phyloP scores from a whole-genome alignment of 1,139 yeast genomes.

The Candida anutae region DNA sequence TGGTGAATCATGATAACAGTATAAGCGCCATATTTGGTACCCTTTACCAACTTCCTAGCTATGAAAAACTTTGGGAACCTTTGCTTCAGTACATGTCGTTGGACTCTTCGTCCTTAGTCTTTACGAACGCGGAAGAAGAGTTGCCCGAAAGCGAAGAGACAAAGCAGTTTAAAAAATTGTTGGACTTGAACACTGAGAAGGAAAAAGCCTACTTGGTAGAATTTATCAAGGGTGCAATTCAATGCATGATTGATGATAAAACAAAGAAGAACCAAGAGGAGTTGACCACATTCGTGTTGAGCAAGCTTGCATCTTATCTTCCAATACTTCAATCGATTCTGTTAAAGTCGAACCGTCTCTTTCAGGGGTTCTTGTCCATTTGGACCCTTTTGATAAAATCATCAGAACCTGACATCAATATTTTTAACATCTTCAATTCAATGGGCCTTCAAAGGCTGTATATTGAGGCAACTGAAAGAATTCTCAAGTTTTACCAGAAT shows the following conservation, averaged over 20 bases:
- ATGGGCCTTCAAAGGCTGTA: slow-evolving; percentile 19
- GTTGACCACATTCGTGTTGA: slow-evolving; percentile 11
- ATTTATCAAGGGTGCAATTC: slow-evolving; percentile 23
- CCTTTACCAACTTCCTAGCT: slow-evolving; percentile 14
- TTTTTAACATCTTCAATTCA: slow-evolving; percentile 17
- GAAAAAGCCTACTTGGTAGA: slow-evolving; percentile 16
- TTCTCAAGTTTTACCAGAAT: slow-evolving; percentile 20
- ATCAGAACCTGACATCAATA: slow-evolving; percentile 10
- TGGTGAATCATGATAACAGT: slow-evolving; percentile 1
- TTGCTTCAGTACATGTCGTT: slow-evolving; percentile 31
- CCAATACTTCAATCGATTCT: slow-evolving; percentile 16
- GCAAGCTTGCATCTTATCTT: slow-evolving; percentile 16
- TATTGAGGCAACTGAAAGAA: slow-evolving; percentile 16
- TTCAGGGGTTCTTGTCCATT: slow-evolving; percentile 18
- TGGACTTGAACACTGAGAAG: slow-evolving; percentile 14
- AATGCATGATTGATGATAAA: slow-evolving; percentile 8
- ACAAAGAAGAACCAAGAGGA: slow-evolving; percentile 11
- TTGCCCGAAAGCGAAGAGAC: slow-evolving; percentile 11
- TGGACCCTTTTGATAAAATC: slow-evolving; percentile 22
- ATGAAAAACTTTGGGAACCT: slow-evolving; percentile 23
- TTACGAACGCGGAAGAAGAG: slow-evolving; percentile 9
- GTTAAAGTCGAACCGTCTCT: slow-evolving; percentile 12
- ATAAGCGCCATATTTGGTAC: slow-evolving; percentile 9
- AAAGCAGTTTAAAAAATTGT: slow-evolving; percentile 13
- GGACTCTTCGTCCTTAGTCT: slow-evolving; percentile 32